Evolutionary conservation across 2,329 filamentous ascomycete genomes (phyloP), one percentile per base, ranked within the genome.

Genomic region (Venturia aucupariae): DNA sequence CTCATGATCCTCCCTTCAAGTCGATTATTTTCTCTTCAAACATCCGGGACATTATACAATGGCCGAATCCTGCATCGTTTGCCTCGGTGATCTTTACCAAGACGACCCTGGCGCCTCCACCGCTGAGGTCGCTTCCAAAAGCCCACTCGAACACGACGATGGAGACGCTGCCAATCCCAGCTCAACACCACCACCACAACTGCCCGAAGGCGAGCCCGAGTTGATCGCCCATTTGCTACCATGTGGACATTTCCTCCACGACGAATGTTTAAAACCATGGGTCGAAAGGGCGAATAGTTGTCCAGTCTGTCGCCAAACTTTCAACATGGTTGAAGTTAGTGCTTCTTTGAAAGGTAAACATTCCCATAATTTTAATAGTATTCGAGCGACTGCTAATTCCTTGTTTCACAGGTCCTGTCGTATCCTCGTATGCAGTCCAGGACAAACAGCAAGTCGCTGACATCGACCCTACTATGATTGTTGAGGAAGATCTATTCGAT

Each of bases 221-320:
- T 71, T 79, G 67, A 82, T 88, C 70, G 85, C 85, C 66, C 84
- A 86, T 71, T 72, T 88, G 35, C 74, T 86, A 66, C 88, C 91
- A 59, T 99, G 94, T 77, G 90, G 90, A 65, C 95, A 99, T 80
- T 84, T 92, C 70, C 82, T 99, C 70, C 94, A 99, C 78, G 88
- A 99, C 78, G 86, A 89, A 62, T 99, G 94, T 76, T 83, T 99
- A 69, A 89, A 89, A 70, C 90, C 92, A 70, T 99, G 94, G 94
- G 91, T 93, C 57, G 90, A 95, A 77, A 89, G 95, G 75, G 93
- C 94, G 68, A 99, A 97, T 77, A 97, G 92, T 74, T 99, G 94
- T 76, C 94, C 94, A 57, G 96, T 99, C 75, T 99, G 94, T 78
- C 90, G 94, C 69, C 89, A 90, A 71, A 86, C 84, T 68, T 97